Base-by-base conservation (phyloP, 495 filamentous ascomycete species). In the Talaromyces proteolyticus region DNA sequence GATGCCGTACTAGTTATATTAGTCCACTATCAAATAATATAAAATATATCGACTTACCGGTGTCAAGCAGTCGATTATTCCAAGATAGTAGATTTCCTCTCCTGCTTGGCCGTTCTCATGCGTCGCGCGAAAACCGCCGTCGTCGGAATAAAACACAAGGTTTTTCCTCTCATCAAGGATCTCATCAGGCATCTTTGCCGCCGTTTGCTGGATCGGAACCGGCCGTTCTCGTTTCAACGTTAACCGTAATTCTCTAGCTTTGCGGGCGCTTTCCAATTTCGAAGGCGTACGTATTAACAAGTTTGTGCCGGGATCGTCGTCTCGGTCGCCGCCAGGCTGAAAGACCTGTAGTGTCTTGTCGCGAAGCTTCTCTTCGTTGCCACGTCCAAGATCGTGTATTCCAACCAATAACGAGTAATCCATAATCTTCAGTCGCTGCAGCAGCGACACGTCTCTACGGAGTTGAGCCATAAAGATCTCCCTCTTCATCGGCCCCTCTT, bases 1-100 rank as follows among this genome's bases (percentile, higher is more conserved):
- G 42, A 87, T 82, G 47, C 86, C 88, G 61, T 95, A 96, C 87
- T 92, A 50, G 54, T 4, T 39, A 46, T n/a, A 55, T 76, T 63
- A 16, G 41, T 39, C 43, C n/a, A 48, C 16, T n/a, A 37, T 34
- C 20, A 7, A 3, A 6, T 29, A 10, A 24, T 11, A 6, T n/a
- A 18, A 48, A 42, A 23, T 10, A 19, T 38, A 8, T 6, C 16
- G 44, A 78, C 86, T 77, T 73, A 93, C 89, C 67, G 96, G 89
- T 36, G 93, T 99, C 60, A 99, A 68, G 63, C 92, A 97, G 66
- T 97, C 94, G 61, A 97, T 97, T 53, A 99, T 93, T 10, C 93
- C 93, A 6, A 99, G 78, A 62, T 97, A 99, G 59, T 97, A 99
- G 25, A 99, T 90, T 67, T 95, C 89, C 49, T 96, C 90, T 1